phyloP scores from a whole-genome alignment of 2,329 filamentous ascomycete genomes.

The Fusarium sp. region DNA sequence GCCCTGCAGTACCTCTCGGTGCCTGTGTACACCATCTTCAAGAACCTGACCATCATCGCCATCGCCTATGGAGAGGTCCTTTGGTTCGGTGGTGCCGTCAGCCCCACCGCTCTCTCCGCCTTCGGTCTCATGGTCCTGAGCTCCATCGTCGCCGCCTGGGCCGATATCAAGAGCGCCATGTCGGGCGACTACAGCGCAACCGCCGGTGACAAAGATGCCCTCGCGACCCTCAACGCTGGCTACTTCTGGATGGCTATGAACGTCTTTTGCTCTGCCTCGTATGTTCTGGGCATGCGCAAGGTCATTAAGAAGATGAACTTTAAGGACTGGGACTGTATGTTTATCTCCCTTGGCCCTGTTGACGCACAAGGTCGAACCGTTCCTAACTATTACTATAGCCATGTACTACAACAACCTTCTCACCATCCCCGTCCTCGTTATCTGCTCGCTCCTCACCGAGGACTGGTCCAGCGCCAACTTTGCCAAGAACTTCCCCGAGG shows the following conservation, averaged over 20 bases:
- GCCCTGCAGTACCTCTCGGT: conserved; percentile 96
- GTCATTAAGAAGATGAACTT: conserved; percentile 99
- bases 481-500: conserved; percentile 85
- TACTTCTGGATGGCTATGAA: conserved; percentile 99
- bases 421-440: conserved; percentile 89
- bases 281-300: conserved; percentile 94
- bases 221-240: conserved; percentile 92
- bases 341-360: background rate
- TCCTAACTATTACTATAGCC: conserved; percentile 66
- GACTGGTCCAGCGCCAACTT: conserved; percentile 93
- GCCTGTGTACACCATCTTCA: conserved; percentile 99
- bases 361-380: background rate
- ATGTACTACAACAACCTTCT: conserved; percentile 99
- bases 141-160: conserved; percentile 95
- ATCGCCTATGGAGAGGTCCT: conserved; percentile 98
- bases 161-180: conserved; percentile 90
- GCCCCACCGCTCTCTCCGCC: conserved; percentile 86
- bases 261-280: conserved; percentile 92
- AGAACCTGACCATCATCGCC: conserved; percentile 98
- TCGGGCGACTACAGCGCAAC: conserved; percentile 60
- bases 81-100: conserved; percentile 96
- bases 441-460: conserved; percentile 85
- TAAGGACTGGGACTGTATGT: conserved; percentile 98
- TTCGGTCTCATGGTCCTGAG: conserved; percentile 97
- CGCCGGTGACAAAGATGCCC: conserved; percentile 68